Evolutionary conservation across 2,329 filamentous ascomycete species (phyloP).

Genomic region (Chaetothyriales sp.): DNA sequence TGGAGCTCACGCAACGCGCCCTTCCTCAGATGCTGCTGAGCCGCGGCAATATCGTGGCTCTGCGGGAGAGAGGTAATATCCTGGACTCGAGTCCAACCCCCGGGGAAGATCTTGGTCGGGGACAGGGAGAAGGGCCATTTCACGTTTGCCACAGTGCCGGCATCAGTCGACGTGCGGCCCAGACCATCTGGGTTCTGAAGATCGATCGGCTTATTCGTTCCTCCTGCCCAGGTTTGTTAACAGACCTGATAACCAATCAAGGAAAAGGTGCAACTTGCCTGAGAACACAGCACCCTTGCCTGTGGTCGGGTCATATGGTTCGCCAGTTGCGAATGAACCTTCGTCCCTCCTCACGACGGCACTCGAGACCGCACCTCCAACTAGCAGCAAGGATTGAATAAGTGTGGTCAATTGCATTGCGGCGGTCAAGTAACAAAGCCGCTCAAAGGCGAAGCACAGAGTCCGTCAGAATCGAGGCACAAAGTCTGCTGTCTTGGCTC

Average conservation of each 20-base stretch:
- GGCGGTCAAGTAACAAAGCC: neutral
- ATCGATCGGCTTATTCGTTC: conserved; percentile 49
- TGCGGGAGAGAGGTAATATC: conserved; percentile 53
- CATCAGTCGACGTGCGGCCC: conserved; percentile 48
- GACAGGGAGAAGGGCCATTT: conserved; percentile 60
- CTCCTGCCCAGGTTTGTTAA: conserved; percentile 32
- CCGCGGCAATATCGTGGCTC: conserved; percentile 53
- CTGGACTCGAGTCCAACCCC: conserved; percentile 54
- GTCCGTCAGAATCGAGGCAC: too few relatives aligned
- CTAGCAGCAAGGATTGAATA: neutral
- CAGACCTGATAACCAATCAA: neutral
- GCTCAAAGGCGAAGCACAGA: neutral
- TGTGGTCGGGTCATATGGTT: conserved; percentile 32
- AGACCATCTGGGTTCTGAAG: conserved; percentile 52
- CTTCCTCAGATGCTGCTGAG: conserved; percentile 55
- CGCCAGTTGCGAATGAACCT: conserved; percentile 34
- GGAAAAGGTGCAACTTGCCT: neutral
- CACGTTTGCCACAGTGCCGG: conserved; percentile 50
- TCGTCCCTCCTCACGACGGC: neutral
- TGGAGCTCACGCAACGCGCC: conserved; percentile 53
- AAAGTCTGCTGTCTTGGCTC: neutral
- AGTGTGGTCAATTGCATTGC: neutral
- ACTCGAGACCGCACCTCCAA: neutral
- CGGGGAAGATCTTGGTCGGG: conserved; percentile 47
- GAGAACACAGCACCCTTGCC: conserved; percentile 1